phyloP scores from a whole-genome alignment of 441 rosid genomes.

The Eutrema salsugineum region DNA sequence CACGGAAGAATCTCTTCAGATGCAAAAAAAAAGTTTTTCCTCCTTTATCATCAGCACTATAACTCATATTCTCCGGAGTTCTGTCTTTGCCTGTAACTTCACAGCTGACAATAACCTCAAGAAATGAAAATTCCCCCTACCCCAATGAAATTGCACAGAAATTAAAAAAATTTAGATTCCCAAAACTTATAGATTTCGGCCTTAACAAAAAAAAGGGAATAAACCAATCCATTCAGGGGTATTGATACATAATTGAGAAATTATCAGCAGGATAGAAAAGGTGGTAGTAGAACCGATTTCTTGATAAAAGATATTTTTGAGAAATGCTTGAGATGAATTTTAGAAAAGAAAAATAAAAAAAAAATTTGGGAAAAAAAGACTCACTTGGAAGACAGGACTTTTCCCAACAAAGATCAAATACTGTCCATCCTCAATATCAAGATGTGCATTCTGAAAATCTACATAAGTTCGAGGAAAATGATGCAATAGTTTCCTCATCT shows the following conservation, averaged over 20 bases:
- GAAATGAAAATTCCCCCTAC: too few relatives aligned
- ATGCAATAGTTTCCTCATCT: slow-evolving; percentile 77
- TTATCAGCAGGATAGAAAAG: background rate
- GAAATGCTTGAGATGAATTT: background rate
- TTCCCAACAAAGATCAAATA: slow-evolving; percentile 86
- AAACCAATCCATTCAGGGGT: background rate
- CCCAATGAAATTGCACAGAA: background rate
- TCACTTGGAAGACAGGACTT: slow-evolving; percentile 78
- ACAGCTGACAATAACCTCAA: slow-evolving; percentile 88
- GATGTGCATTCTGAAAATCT: slow-evolving; percentile 81
- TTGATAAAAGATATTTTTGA: background rate
- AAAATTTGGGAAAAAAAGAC: background rate
- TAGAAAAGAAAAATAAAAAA: slow-evolving; percentile 3
- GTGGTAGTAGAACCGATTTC: background rate
- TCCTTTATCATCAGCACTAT: slow-evolving; percentile 23
- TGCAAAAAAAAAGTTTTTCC: slow-evolving; percentile 68
- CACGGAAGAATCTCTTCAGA: slow-evolving; percentile 86
- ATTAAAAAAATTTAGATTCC: slow-evolving; percentile 7
- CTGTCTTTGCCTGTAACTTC: slow-evolving; percentile 44
- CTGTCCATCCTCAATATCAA: slow-evolving; percentile 84
- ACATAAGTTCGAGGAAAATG: slow-evolving; percentile 98
- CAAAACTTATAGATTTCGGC: background rate
- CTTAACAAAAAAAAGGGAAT: background rate
- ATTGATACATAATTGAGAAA: background rate
- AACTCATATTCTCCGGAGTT: slow-evolving; percentile 30